phyloP scores from a whole-genome alignment of 768 basidiomycete genomes.

The Chalciporus sphaerocephalus region DNA sequence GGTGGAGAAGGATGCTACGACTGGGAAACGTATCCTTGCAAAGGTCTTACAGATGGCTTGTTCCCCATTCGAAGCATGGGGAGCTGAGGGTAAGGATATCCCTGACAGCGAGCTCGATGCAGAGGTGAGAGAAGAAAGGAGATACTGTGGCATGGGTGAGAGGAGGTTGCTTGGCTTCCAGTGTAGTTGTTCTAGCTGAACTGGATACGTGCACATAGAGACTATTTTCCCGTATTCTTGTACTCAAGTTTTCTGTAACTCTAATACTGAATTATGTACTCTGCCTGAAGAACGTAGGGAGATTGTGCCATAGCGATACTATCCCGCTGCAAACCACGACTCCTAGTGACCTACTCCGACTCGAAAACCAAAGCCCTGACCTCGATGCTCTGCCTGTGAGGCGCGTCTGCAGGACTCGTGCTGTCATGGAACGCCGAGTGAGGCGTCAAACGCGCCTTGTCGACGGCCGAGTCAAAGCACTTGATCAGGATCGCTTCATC shows the following conservation, averaged over 20 bases:
- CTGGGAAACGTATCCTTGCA: constrained; percentile 63
- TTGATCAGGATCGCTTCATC: no score
- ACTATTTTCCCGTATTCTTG: no score
- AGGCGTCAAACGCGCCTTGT: constrained; percentile 34
- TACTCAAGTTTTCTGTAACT: no score
- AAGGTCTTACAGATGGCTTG: constrained; percentile 91
- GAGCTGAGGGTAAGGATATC: constrained; percentile 57
- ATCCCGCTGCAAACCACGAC: no score
- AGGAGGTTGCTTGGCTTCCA: constrained; percentile 81
- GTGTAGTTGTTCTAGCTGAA: constrained; percentile 86
- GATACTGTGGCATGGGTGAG: constrained; percentile 76
- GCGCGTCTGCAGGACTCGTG: constrained; percentile 30
- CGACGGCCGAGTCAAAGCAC: constrained; percentile 39
- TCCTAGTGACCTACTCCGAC: constrained; percentile 27
- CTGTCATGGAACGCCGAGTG: constrained; percentile 38
- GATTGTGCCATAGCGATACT: no score
- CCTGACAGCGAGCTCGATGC: constrained; percentile 46
- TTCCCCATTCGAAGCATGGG: constrained; percentile 83
- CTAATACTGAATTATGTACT: no score
- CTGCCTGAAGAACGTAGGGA: no score
- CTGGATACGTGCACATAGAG: no score
- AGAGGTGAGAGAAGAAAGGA: constrained; percentile 65
- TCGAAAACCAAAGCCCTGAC: constrained; percentile 39
- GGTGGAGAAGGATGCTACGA: constrained; percentile 61
- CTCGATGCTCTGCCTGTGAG: constrained; percentile 39